Evolutionary conservation across 2,329 filamentous ascomycete species (phyloP).

Genomic region (Tetracladium maxilliforme): DNA sequence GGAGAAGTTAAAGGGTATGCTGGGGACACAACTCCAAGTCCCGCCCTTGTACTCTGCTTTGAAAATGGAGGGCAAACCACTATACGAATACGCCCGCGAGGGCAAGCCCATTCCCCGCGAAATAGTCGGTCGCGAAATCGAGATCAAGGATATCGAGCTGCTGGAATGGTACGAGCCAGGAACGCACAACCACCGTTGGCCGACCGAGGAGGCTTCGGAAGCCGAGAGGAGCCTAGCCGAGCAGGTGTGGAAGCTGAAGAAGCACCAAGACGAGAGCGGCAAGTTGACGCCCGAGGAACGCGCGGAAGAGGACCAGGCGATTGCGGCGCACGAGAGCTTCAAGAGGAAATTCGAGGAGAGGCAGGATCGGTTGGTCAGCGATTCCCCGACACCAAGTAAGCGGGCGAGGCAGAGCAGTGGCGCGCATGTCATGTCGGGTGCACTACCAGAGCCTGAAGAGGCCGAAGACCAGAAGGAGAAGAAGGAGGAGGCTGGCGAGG

Average conservation of each 20-base stretch:
- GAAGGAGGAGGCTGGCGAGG: conserved; percentile 14
- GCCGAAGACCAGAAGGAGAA: conserved; percentile 13
- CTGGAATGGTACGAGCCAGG: conserved; percentile 77
- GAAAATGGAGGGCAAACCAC: conserved; percentile 82
- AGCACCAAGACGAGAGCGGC: conserved; percentile 31
- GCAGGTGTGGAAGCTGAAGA: conserved; percentile 50
- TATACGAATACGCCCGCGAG: conserved; percentile 91
- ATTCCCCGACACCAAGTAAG: neutral
- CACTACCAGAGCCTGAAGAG: conserved; percentile 24
- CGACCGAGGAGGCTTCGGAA: conserved; percentile 59
- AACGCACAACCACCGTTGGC: conserved; percentile 66
- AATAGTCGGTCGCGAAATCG: conserved; percentile 67
- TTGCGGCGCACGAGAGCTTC: conserved; percentile 59
- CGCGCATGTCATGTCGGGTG: neutral
- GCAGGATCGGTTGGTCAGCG: conserved; percentile 29
- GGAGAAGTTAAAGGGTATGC: conserved; percentile 58
- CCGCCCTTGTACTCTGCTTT: conserved; percentile 88
- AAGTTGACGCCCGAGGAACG: conserved; percentile 77
- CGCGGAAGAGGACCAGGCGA: conserved; percentile 55
- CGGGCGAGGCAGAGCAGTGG: conserved; percentile 1
- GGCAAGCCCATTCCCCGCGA: conserved; percentile 76
- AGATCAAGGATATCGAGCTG: conserved; percentile 64
- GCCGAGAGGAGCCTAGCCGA: conserved; percentile 66
- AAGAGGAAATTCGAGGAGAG: conserved; percentile 40
- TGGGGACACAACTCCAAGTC: conserved; percentile 75